Base-by-base conservation (phyloP, 768 basidiomycete genomes). In the Crucibulum laeve region DNA sequence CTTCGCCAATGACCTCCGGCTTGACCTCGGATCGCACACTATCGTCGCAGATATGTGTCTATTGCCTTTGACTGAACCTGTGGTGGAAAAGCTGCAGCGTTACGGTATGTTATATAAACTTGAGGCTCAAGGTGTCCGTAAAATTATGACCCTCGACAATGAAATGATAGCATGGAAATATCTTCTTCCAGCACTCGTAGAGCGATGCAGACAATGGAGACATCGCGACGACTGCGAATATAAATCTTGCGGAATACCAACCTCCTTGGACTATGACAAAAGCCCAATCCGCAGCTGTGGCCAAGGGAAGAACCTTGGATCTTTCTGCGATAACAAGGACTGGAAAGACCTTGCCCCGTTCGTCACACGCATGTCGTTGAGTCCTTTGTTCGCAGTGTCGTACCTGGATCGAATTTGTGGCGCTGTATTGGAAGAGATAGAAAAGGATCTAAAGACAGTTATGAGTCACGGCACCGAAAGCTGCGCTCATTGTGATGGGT, bases 241-340 rank as follows among this genome's bases (percentile, higher is more conserved):
- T 52, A n/a, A 45, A 0, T 49, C 14, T 14, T 47, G 38, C 28
- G 62, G 44, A 38, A 58, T 77, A 17, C 77, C 78, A 0, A 57
- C 73, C 3, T 57, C 60, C 23, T 51, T 53, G 7, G 65, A 71
- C 24, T 58, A 66, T 13, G 61, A 61, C 1, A 55, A 58, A 25
- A 53, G 53, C 6, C 76, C 78, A 0, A 55, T 80, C 17, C 84
- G 82, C 47, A 63, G 62, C 2, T 83, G 81, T 38, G 80, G 80
- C 1, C 55, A 57, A 26, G 79, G 78, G 3, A 65, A 78, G 35
- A 68, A 72, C 38, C 57, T 71, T 4, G 70, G 61, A 2, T 56
- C 49, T 1, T 68, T 81, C 46, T 49, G 49, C 0, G 58, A 51
- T 11, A 47, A 56, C 0, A 34, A 49, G 10, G 47, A 52, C 7